Evolutionary conservation across 495 filamentous ascomycete species (phyloP).

Genomic region (Neohortaea acidophila): DNA sequence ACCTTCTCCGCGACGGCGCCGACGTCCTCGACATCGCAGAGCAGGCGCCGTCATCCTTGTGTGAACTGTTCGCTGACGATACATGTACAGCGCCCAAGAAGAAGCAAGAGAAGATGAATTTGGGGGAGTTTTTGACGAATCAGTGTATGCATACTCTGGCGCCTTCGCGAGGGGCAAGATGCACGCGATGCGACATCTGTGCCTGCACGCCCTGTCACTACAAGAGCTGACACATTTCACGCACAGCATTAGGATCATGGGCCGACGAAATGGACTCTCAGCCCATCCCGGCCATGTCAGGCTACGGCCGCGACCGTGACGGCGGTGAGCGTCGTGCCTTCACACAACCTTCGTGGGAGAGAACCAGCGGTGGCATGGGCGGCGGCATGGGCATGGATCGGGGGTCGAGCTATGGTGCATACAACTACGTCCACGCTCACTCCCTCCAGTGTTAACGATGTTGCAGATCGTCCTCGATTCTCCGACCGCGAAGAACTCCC

Average conservation of each 20-base stretch:
- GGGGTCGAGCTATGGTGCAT: slow-evolving; percentile 14
- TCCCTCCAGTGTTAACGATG: background rate
- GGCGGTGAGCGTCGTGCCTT: slow-evolving; percentile 15
- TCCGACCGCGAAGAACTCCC: slow-evolving; percentile 61
- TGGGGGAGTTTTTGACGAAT: slow-evolving; percentile 79
- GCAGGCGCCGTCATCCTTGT: no score
- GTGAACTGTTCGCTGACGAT: slow-evolving; percentile 16
- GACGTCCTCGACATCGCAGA: no score
- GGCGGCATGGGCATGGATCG: slow-evolving; percentile 13
- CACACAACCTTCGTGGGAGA: slow-evolving; percentile 15
- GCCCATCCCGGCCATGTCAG: slow-evolving; percentile 8
- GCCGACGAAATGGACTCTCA: slow-evolving; percentile 81
- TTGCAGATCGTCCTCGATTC: slow-evolving; percentile 16
- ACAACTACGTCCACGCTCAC: background rate
- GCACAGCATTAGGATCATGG: slow-evolving; percentile 77
- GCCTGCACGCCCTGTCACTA: background rate
- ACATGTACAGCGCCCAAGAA: slow-evolving; percentile 51
- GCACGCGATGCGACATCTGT: background rate
- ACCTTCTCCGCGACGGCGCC: background rate
- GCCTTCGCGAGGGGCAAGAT: no score
- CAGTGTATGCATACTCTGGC: slow-evolving; percentile 48
- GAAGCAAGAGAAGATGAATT: slow-evolving; percentile 84
- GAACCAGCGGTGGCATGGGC: slow-evolving; percentile 10
- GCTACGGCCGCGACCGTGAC: slow-evolving; percentile 12
- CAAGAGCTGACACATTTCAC: background rate